Evolutionary conservation across 78 protist species (phyloP).

Genomic region (Dictyostelium brefeldianum): DNA sequence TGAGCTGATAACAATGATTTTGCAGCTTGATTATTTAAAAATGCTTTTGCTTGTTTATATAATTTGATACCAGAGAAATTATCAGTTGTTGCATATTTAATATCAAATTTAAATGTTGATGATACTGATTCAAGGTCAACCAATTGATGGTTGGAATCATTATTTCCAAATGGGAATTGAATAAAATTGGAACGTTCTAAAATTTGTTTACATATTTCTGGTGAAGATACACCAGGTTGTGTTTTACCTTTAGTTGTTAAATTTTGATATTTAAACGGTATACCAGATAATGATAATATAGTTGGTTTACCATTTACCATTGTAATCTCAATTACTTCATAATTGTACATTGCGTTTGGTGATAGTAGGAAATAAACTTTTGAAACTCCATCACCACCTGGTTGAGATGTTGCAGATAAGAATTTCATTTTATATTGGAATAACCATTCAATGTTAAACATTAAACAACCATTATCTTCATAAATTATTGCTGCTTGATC

Average conservation of each 20-base stretch:
- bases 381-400: background rate
- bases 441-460: slow-evolving; percentile 51
- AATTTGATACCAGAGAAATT: slow-evolving; percentile 44
- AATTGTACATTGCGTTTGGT: slow-evolving; percentile 37
- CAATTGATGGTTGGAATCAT: background rate
- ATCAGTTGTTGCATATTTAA: slow-evolving; percentile 54
- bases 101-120: slow-evolving; percentile 20
- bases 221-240: slow-evolving; percentile 22
- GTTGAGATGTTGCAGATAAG: background rate
- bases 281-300: slow-evolving; percentile 6
- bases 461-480: slow-evolving; percentile 59
- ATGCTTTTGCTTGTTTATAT: slow-evolving; percentile 22
- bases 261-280: slow-evolving; percentile 6
- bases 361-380: background rate
- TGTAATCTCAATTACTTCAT: slow-evolving; percentile 3
- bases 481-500: slow-evolving; percentile 48
- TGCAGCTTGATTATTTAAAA: slow-evolving; percentile 35
- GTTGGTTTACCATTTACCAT: background rate
- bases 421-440: slow-evolving; percentile 23
- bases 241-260: slow-evolving; percentile 1
- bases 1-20: slow-evolving; percentile 29
- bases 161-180: background rate
- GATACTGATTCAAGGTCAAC: slow-evolving; percentile 43
- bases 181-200: background rate
- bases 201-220: background rate